Conservation (phyloP, 306 rosid genomes). For the Citrullus mucosospermus region DNA sequence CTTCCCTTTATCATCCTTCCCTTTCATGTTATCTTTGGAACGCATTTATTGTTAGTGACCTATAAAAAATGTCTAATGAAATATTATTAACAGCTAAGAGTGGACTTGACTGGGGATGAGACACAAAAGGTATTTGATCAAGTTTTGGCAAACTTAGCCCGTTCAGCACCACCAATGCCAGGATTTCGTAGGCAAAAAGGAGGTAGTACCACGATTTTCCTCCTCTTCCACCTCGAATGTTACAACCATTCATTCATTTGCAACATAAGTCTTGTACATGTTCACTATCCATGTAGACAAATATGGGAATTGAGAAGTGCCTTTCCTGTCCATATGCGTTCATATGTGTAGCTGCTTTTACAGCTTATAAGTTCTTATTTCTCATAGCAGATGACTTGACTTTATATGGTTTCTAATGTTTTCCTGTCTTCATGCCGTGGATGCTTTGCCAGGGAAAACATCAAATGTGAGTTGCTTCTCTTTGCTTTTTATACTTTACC, state of each 20-base stretch:
- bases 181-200: slow-evolving; percentile 85
- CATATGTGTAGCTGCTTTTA: background rate
- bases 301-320: background rate
- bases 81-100: slow-evolving; percentile 49
- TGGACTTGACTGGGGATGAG: slow-evolving; percentile 57
- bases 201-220: slow-evolving; percentile 30
- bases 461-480: slow-evolving; percentile 46
- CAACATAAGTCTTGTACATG: background rate
- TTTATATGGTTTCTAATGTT: slow-evolving; percentile 24
- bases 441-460: slow-evolving; percentile 57
- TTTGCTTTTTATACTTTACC: background rate
- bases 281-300: background rate
- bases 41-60: background rate
- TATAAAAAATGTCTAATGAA: background rate
- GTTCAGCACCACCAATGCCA: slow-evolving; percentile 68
- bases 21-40: background rate
- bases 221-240: background rate
- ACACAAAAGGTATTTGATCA: slow-evolving; percentile 51
- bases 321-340: background rate
- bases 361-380: slow-evolving; percentile 10
- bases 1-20: background rate
- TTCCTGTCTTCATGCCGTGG: slow-evolving; percentile 24
- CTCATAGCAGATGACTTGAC: slow-evolving; percentile 14
- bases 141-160: slow-evolving; percentile 48
- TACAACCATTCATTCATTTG: background rate